These are phyloP conservation scores for Mortierella claussenii DNA, from an alignment of 192 early-diverging fungal species.

Conservation along the genomic window DNA sequence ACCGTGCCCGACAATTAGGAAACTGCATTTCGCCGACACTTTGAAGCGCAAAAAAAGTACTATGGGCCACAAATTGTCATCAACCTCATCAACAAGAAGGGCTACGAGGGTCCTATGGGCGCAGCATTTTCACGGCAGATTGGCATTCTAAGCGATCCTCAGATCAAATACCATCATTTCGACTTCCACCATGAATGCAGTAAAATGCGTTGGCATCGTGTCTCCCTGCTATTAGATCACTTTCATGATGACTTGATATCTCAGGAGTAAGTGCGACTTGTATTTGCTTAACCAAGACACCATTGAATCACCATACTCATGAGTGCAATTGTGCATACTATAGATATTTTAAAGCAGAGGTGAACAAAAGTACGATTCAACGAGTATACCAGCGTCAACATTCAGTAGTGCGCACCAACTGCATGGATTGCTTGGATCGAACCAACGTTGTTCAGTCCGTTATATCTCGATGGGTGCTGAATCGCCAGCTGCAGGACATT, in stretches of 20 bases:
- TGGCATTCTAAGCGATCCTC: slow-evolving; percentile 65
- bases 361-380: slow-evolving; percentile 17
- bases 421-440: slow-evolving; percentile 99
- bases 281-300: too few species aligned
- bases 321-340: background rate
- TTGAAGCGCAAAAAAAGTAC: slow-evolving; percentile 69
- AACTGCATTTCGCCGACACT: slow-evolving; percentile 75
- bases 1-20: too few species aligned
- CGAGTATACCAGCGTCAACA: slow-evolving; percentile 64
- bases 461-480: slow-evolving; percentile 79
- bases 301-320: background rate
- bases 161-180: slow-evolving; percentile 87
- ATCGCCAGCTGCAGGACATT: slow-evolving; percentile 74
- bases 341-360: slow-evolving; percentile 68
- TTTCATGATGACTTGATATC: slow-evolving; percentile 70
- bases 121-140: slow-evolving; percentile 83
- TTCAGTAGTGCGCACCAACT: slow-evolving; percentile 94
- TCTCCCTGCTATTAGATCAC: slow-evolving; percentile 86
- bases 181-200: slow-evolving; percentile 98
- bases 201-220: slow-evolving; percentile 94
- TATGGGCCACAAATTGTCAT: slow-evolving; percentile 90
- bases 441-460: slow-evolving; percentile 99
- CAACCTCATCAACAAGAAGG: slow-evolving; percentile 95
- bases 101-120: slow-evolving; percentile 90
- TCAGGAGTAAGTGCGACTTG: slow-evolving; percentile 53